Conservation (phyloP, 2,329 filamentous ascomycete genomes). For the Nemania serpens region DNA sequence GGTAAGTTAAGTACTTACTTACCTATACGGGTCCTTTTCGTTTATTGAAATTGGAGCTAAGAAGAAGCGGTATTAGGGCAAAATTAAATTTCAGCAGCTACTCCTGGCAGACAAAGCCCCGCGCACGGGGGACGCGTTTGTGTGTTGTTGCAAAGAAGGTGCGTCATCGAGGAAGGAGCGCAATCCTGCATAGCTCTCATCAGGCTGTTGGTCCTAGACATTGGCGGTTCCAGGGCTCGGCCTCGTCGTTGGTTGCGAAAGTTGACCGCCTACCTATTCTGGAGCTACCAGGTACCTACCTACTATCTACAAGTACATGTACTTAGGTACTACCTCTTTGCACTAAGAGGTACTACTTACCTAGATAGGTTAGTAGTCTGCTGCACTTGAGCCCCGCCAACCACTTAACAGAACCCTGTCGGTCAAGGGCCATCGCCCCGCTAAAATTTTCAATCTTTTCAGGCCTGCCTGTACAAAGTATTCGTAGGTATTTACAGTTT, state of each 20-base stretch:
- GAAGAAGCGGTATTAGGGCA: not conserved
- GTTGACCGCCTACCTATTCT: constrained; percentile 29
- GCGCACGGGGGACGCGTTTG: not conserved
- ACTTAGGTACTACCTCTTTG: too few relatives aligned
- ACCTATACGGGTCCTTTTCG: too few relatives aligned
- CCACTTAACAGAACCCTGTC: not conserved
- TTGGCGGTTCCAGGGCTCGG: constrained; percentile 1
- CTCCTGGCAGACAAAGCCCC: constrained; percentile 14
- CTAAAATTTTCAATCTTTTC: constrained; percentile 22
- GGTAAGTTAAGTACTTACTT: too few relatives aligned
- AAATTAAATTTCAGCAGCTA: not conserved
- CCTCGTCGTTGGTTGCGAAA: constrained; percentile 23
- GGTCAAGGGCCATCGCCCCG: constrained; percentile 6
- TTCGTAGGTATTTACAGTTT: too few relatives aligned
- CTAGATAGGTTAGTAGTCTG: too few relatives aligned
- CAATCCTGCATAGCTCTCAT: not conserved
- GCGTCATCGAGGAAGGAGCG: not conserved
- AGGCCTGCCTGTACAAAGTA: too few relatives aligned
- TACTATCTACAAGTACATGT: too few relatives aligned
- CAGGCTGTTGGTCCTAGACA: constrained; percentile 7
- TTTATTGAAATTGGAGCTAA: not conserved
- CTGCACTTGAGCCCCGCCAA: not conserved
- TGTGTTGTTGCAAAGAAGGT: constrained; percentile 9
- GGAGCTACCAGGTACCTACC: not conserved
- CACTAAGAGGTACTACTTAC: too few relatives aligned